phyloP scores from a whole-genome alignment of 176 grass and related monocot genomes.

The sorghum (Sorghum bicolor) region DNA sequence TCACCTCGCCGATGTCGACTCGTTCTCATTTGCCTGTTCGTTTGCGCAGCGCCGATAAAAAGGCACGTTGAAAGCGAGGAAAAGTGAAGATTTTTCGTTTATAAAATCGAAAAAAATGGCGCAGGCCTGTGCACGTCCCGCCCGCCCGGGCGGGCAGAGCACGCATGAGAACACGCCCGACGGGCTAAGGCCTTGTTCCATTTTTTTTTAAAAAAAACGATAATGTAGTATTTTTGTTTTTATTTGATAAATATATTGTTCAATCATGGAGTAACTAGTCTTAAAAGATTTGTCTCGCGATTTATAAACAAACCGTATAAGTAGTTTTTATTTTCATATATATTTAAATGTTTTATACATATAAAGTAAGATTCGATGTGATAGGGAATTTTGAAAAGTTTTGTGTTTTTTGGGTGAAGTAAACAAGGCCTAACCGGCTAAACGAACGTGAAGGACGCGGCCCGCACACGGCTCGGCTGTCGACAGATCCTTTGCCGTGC shows the following conservation, averaged over 20 bases:
- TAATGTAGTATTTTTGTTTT: too few relatives aligned
- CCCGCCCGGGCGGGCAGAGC: not conserved
- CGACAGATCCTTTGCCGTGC: not conserved
- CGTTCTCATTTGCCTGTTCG: not conserved
- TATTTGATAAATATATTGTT: too few relatives aligned
- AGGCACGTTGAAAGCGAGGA: slow-evolving; percentile 1
- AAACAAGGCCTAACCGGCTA: not conserved
- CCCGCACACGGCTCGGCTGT: slow-evolving; percentile 32
- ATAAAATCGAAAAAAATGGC: not conserved
- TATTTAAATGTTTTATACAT: too few relatives aligned
- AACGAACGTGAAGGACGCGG: slow-evolving; percentile 18
- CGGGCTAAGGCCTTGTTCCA: too few relatives aligned
- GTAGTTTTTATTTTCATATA: too few relatives aligned
- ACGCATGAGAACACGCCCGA: slow-evolving; percentile 7
- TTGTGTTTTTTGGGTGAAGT: too few relatives aligned
- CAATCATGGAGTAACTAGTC: too few relatives aligned
- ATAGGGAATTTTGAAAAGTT: too few relatives aligned
- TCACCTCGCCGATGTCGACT: not conserved
- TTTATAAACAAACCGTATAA: too few relatives aligned
- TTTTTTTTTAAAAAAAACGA: too few relatives aligned
- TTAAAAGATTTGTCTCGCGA: too few relatives aligned
- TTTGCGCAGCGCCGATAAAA: not conserved
- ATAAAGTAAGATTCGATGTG: too few relatives aligned
- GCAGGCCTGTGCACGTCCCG: not conserved
- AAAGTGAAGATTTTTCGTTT: not conserved